Base-by-base conservation (phyloP, 1,284 basidiomycete genomes). In the Puccinia triticina region DNA sequence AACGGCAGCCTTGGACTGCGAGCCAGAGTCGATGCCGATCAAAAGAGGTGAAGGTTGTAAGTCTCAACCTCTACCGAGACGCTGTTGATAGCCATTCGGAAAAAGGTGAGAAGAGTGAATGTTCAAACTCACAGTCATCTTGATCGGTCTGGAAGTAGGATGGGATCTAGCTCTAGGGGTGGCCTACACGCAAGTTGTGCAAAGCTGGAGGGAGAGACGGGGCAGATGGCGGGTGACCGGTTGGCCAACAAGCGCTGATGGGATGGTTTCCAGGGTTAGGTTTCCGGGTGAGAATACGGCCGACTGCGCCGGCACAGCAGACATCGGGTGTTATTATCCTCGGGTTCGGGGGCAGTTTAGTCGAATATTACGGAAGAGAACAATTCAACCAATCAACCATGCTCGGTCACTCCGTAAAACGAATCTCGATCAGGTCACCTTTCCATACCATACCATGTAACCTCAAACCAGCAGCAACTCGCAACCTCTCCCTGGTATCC, bases 61-160 rank as follows among this genome's bases (percentile, higher is more conserved):
- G 32, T 71, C 50, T 23, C 40, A 59, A 29, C 67, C 77, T 79
- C 77, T 79, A 79, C 77, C 77, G 77, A 79, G 77, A 79, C 77
- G 77, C 77, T 71, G 67, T 46, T 14, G 11, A 67, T 14, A 71
- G 77, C 77, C 77, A 79, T 79, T 79, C 77, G 66, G 77, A 64
- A 79, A 79, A 79, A 79, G 77, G 74, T 29, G 53, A 74, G 32
- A 55, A 48, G 1, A 23, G 37, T 26, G n/a, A 48, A 21, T 29
- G 34, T 32, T 71, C 48, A 7, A 4, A 74, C 72, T 74, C 50
- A 74, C 72, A 37, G 34, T 48, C 50, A 57, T 53, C 37, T 53
- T 48, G 50, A 57, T 74, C 26, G n/a, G 4, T 46, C 7, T 18
- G 23, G 5, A 74, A 29, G 16, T 32, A 55, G 26, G 5, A 11